These are phyloP conservation scores for Protomyces gravidus DNA, from an alignment of 1,139 yeast species.

Conservation along the genomic window DNA sequence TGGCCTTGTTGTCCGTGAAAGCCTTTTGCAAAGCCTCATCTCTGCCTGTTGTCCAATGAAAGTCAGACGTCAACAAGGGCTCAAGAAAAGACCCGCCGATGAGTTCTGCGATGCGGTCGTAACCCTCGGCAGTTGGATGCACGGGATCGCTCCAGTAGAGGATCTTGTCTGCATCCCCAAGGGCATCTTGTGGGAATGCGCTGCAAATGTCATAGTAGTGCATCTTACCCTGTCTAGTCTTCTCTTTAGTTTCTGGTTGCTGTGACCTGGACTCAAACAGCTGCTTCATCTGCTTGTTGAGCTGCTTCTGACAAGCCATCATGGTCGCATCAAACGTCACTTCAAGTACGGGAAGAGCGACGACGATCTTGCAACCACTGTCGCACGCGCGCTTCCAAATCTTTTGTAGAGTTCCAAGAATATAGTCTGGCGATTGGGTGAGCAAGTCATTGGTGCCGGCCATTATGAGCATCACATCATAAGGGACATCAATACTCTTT, in stretches of 20 bases:
- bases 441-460: neutral
- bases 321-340: neutral
- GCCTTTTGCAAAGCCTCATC: neutral
- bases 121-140: neutral
- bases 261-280: neutral
- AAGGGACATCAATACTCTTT: neutral
- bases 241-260: neutral
- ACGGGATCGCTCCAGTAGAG: slow-evolving; percentile 2
- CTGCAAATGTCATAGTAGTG: neutral
- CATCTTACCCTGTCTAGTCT: neutral
- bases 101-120: neutral
- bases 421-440: neutral
- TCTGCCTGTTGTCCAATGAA: neutral
- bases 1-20: neutral
- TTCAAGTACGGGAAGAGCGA: neutral
- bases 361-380: neutral
- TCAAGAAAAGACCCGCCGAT: neutral
- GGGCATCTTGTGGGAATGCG: neutral
- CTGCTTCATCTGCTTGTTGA: neutral
- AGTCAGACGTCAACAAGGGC: neutral
- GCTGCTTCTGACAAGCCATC: neutral
- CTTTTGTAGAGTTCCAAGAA: neutral
- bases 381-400: neutral
- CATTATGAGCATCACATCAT: neutral
- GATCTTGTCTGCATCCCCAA: neutral